Evolutionary conservation across 805 yeast genomes (phyloP), one percentile per base, ranked within the genome.

Genomic region (Starmerella tilneyi): DNA sequence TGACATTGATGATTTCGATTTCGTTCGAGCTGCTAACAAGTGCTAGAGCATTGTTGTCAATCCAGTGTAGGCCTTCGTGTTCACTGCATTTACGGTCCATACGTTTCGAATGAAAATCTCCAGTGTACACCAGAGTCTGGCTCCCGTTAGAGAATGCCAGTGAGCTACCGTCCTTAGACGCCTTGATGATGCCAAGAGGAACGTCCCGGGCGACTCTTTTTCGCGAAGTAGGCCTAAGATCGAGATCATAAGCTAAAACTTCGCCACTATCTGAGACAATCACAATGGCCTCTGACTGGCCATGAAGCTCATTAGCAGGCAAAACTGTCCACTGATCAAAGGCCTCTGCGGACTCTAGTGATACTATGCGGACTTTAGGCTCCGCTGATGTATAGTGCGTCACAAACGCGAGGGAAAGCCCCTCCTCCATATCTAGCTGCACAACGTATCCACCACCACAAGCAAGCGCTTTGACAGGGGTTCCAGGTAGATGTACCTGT

Each of bases 1-100:
- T 19, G 15, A 41, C 23, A 54, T 59, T 15, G 72, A 74, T 50
- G 73, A 77, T 19, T 6, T 29, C 43, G 11, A 35, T 43, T 26
- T 47, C 47, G 9, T 42, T 42, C 9, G 44, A 36, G 1, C 31
- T 31, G 2, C 39, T 19, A 3, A 17, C 63, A 1, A 76, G 65
- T 11, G 79, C 77, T 1, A 88, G 76, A 0, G 92, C 84, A 62
- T 85, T 94, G 53, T 79, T 76, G 0, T 89, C 84, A 59, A 95
- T 81, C 97, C 96, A 92, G 46, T 21, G 16, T 21, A 51, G 2
- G n/a, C 9, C 29, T 8, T 17, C 9, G 42, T 44, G 46, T 11
- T 22, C 21, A 11, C 19, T 9, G 2, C 32, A 26, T 9, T 12
- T 32, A 4, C 33, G 19, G 13, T 34, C 32, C 12, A 32, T 23